Evolutionary conservation across 2,329 filamentous ascomycete genomes (phyloP).

Genomic region (Fusarium sp.): DNA sequence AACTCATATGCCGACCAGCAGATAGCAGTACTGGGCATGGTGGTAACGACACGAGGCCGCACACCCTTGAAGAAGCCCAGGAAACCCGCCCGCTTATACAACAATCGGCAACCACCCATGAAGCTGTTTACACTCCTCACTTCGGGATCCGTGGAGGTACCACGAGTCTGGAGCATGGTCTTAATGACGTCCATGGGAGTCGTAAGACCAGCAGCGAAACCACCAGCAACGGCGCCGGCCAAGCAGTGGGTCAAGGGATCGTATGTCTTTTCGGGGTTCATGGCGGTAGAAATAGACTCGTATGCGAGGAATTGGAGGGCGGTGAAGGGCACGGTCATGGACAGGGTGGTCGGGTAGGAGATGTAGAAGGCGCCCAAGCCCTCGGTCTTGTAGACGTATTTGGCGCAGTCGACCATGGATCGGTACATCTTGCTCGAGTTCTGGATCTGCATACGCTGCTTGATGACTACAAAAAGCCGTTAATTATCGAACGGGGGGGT

Average conservation of each 20-base stretch:
- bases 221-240: conserved; percentile 90
- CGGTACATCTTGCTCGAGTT: conserved; percentile 88
- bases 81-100: conserved; percentile 83
- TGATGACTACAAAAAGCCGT: conserved; percentile 75
- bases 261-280: conserved; percentile 87
- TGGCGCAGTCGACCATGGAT: conserved; percentile 85
- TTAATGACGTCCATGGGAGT: conserved; percentile 99
- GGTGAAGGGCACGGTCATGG: conserved; percentile 98
- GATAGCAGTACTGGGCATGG: conserved; percentile 99
- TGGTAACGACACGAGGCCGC: conserved; percentile 88
- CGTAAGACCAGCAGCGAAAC: conserved; percentile 90
- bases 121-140: conserved; percentile 86
- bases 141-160: conserved; percentile 80
- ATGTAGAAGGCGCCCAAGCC: conserved; percentile 94
- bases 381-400: conserved; percentile 84
- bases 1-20: conserved; percentile 87
- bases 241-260: conserved; percentile 94
- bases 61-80: conserved; percentile 93
- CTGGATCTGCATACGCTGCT: conserved; percentile 98
- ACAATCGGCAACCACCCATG: conserved; percentile 77
- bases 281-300: conserved; percentile 91
- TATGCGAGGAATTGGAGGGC: conserved; percentile 97
- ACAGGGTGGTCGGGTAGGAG: conserved; percentile 96
- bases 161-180: conserved; percentile 93
- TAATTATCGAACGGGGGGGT: not conserved